Percentiles rank a stretch among this genome's conserved stretches.
phyloP scores from a whole-genome alignment of 1,284 basidiomycete genomes.

The Cerioporus squamosus region DNA sequence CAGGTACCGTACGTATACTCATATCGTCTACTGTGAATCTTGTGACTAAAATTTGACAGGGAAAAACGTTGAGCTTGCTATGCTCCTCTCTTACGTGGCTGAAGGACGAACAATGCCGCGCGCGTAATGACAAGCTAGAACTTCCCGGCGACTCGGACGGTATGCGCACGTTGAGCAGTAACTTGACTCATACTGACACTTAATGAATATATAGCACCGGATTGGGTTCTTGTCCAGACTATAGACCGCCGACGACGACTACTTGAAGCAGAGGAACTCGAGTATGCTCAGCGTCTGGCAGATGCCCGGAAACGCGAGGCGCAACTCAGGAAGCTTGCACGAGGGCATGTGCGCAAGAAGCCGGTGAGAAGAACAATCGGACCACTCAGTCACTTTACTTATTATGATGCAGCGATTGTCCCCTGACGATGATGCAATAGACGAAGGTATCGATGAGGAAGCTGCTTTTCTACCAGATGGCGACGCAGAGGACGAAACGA shows the following conservation, averaged over 20 bases:
- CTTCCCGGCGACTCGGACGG: slow-evolving; percentile 41
- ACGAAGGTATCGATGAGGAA: slow-evolving; percentile 42
- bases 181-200: slow-evolving; percentile 14
- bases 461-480: slow-evolving; percentile 67
- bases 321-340: slow-evolving; percentile 30
- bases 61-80: slow-evolving; percentile 86
- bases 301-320: slow-evolving; percentile 65
- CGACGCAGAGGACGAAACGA: slow-evolving; percentile 32
- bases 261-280: slow-evolving; percentile 67
- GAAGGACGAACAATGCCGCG: slow-evolving; percentile 68
- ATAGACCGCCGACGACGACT: slow-evolving; percentile 65
- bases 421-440: background rate
- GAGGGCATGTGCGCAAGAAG: slow-evolving; percentile 57
- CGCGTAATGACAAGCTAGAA: slow-evolving; percentile 61
- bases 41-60: slow-evolving; percentile 48
- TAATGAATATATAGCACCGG: slow-evolving; percentile 51
- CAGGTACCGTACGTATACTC: slow-evolving; percentile 67
- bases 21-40: background rate
- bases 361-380: slow-evolving; percentile 45
- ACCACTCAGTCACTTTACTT: no score
- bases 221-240: slow-evolving; percentile 85
- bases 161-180: slow-evolving; percentile 16
- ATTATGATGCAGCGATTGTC: background rate
- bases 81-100: slow-evolving; percentile 86
- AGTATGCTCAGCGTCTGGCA: slow-evolving; percentile 62